phyloP scores from a whole-genome alignment of 306 rosid species.

The Morella rubra region DNA sequence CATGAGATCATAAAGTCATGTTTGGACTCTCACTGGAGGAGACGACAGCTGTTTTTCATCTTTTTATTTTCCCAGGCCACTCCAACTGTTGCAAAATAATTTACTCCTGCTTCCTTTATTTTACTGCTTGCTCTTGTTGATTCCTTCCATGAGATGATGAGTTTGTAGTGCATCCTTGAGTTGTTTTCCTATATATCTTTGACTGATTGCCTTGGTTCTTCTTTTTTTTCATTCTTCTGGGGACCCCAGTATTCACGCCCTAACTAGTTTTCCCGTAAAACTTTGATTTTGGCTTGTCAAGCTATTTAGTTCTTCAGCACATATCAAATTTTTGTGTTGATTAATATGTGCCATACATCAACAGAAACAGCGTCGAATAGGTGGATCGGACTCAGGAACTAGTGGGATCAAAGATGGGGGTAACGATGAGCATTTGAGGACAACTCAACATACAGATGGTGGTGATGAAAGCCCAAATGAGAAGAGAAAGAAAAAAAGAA shows the following conservation, averaged over 20 bases:
- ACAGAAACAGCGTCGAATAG: background rate
- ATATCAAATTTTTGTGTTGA: background rate
- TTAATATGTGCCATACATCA: too few relatives aligned
- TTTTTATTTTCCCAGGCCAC: background rate
- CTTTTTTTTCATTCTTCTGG: background rate
- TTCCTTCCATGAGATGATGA: too few relatives aligned
- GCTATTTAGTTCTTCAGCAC: background rate
- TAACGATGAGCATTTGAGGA: conserved; percentile 26
- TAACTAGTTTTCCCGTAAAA: background rate
- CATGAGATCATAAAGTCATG: too few relatives aligned
- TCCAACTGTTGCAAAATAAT: background rate
- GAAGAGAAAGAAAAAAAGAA: conserved; percentile 73
- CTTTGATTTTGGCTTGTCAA: background rate
- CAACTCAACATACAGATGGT: conserved; percentile 27
- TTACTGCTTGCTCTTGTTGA: background rate
- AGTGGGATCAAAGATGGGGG: conserved; percentile 30
- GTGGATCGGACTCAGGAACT: conserved; percentile 25
- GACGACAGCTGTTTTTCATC: too few relatives aligned
- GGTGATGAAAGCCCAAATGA: conserved; percentile 37
- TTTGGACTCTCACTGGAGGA: too few relatives aligned
- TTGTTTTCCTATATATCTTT: too few relatives aligned
- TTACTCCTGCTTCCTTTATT: background rate
- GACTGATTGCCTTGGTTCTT: too few relatives aligned
- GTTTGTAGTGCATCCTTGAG: too few relatives aligned
- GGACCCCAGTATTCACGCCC: background rate